Base-by-base conservation (phyloP, 2,329 filamentous ascomycete genomes). In the Neoascochyta sp. region DNA sequence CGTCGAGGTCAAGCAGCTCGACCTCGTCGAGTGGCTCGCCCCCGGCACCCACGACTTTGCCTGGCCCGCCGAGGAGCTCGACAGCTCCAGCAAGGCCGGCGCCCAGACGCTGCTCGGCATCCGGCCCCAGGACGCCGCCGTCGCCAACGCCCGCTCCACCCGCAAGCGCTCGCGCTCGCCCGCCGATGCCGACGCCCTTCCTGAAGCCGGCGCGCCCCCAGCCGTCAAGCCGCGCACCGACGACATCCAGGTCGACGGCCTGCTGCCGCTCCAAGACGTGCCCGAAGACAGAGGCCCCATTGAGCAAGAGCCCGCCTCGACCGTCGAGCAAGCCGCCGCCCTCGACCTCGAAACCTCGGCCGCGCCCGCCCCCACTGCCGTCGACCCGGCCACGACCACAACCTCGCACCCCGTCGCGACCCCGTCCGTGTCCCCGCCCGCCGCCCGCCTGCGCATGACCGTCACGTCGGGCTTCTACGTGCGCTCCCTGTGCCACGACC, bases 401-500 rank as follows among this genome's bases (percentile, higher is more conserved):
- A 15, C 31, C 15, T n/a, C n/a, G 25, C 22, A 22, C 13, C n/a
- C 12, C 15, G 9, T 1, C 17, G 4, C 22, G 20, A 24, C 12
- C 4, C 14, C 11, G 10, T 28, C 10, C 27, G 24, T 2, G 13
- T 31, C 39, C 7, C 42, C 37, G 68, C 80, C 90, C 1, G 92
- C 90, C 1, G 85, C 78, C 27, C 83, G 78, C 54, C 78, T 98
- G 37, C 81, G 84, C 34, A 87, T 98, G 78, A 94, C 86, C 1
- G 90, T 95, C 29, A 88, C 88, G 2, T 94, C 88, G 0, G 92
- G 92, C 21, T 98, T 95, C 71, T 98, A 98, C 62, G 89, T 98
- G 9, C 83, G 92, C 41, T 93, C 85, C 35, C 79, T 98, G 47
- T 89, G 87, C 50, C 88, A 96, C 58, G 92, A 98, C 53, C 74